Evolutionary conservation across 495 filamentous ascomycete genomes (phyloP).

Genomic region (Collariella sp.): DNA sequence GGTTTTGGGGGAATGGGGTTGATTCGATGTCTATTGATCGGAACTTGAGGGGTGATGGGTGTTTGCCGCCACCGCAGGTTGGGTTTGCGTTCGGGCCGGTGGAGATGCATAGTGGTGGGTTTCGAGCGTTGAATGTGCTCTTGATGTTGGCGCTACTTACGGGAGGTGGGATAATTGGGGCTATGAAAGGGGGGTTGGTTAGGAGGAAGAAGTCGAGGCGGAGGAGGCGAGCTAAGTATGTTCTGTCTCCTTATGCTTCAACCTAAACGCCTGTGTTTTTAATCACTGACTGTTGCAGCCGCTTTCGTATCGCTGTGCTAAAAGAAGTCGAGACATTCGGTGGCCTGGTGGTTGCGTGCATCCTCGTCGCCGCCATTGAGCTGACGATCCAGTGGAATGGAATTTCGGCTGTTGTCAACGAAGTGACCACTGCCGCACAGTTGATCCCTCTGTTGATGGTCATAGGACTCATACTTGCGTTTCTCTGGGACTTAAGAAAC

Average conservation of each 20-base stretch:
- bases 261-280: neutral
- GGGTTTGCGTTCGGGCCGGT: constrained; percentile 23
- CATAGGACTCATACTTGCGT: constrained; percentile 2
- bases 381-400: constrained; percentile 35
- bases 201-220: constrained; percentile 4
- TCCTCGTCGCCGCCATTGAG: constrained; percentile 30
- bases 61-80: constrained; percentile 9
- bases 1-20: constrained; percentile 31
- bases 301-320: neutral
- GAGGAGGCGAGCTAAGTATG: constrained; percentile 5
- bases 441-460: constrained; percentile 32
- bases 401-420: constrained; percentile 14
- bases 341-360: constrained; percentile 22
- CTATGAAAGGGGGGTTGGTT: constrained; percentile 4
- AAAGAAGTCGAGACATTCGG: constrained; percentile 20
- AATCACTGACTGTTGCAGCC: neutral
- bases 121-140: constrained; percentile 21
- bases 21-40: neutral
- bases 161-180: constrained; percentile 1
- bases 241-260: neutral
- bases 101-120: constrained; percentile 12
- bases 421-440: constrained; percentile 26
- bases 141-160: constrained; percentile 15
- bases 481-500: constrained; percentile 5
- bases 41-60: neutral